Base-by-base conservation (phyloP, 208 protist genomes). In the Blastocrithidia nonstop region DNA sequence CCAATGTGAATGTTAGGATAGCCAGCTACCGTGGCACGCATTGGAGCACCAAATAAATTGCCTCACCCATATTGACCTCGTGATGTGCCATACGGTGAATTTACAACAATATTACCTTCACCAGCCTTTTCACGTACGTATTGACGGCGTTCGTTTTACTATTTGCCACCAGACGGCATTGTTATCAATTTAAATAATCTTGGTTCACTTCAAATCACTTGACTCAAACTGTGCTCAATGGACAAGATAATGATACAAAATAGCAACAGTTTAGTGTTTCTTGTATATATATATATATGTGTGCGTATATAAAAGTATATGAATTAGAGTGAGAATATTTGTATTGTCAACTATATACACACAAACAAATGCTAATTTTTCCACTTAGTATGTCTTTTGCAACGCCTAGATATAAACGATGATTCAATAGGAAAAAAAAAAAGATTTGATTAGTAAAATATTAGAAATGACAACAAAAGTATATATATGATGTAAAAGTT, bases 1-100 rank as follows among this genome's bases (percentile, higher is more conserved):
- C 72, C 78, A 47, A 88, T 81, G 61, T 77, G 78, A 43, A 83
- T 64, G 13, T 51, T 45, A 0, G 71, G 50, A 48, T 68, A 59
- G 4, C 31, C 50, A 1, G 64, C 25, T 4, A 87, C 27, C 17
- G 40, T 16, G 17, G 73, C 70, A 19, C 45, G 44, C 11, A 44
- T 21, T 16, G 61, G 46, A 4, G 50, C 47, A 29, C 46, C 38
- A 44, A 86, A 86, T 29, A 71, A 69, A 37, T 48, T 61, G 0
- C 76, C 76, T 69, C 76, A 86, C 7, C 76, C 76, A 40, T 76
- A 79, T 16, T 11, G 22, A 17, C 35, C 26, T 21, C 53, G 59
- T 20, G 36, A 44, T 11, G 24, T 11, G 4, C 78, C 78, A 49
- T 88, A 88, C 0, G 73, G 78, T 0, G 72, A 83, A 42, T 88